A percentile compares a stretch with the other conserved stretches of the same genome.
These are phyloP conservation scores for Argentina anserina DNA, from an alignment of 306 rosid genomes.

Conservation along the genomic window DNA sequence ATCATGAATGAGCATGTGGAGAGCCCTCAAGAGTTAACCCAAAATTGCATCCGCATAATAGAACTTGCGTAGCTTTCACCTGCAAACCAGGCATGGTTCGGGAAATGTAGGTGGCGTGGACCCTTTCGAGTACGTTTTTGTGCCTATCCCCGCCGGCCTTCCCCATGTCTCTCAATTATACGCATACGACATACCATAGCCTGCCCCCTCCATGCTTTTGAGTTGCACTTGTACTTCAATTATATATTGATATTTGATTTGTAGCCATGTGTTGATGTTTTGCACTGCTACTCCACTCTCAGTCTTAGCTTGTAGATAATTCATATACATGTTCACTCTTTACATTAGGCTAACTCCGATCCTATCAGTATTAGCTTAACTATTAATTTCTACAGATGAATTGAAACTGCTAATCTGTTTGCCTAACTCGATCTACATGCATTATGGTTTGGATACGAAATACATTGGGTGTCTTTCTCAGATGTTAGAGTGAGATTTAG, in stretches of 20 bases:
- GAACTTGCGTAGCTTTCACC: conserved; percentile 5
- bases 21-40: not conserved
- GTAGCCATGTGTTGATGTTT: conserved; percentile 9
- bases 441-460: not conserved
- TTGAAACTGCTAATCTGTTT: not conserved
- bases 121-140: not conserved
- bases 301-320: not conserved
- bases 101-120: conserved; percentile 19
- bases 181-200: not conserved
- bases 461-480: too few species aligned
- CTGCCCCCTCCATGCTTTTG: conserved; percentile 6
- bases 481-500: conserved; percentile 30
- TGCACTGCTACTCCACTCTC: conserved; percentile 1
- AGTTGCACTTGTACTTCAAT: not conserved
- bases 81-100: conserved; percentile 1
- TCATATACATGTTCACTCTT: not conserved
- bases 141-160: conserved; percentile 18
- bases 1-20: conserved; percentile 7
- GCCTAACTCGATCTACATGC: not conserved
- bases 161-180: conserved; percentile 7
- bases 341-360: not conserved
- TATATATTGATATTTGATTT: too few species aligned
- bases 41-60: not conserved
- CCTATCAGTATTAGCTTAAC: not conserved
- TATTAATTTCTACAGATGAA: not conserved